These are phyloP conservation scores for Fusarium sp. DNA, from an alignment of 2,329 filamentous ascomycete genomes.

Conservation along the genomic window DNA sequence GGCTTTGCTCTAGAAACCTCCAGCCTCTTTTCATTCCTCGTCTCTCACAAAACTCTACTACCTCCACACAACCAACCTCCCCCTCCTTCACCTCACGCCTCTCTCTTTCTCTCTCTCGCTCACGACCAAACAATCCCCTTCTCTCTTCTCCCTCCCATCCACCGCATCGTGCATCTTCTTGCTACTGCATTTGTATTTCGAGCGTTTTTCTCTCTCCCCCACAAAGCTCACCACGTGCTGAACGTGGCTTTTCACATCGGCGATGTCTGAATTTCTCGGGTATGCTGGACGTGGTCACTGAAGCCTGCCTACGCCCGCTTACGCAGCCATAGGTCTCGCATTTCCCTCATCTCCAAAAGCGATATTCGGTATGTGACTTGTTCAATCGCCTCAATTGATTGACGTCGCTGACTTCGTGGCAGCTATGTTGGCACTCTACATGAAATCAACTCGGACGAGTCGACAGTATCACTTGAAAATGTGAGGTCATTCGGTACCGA, in stretches of 20 bases:
- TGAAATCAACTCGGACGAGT: slow-evolving; percentile 97
- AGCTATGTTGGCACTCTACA: slow-evolving; percentile 97
- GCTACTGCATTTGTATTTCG: slow-evolving; percentile 33
- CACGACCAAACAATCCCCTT: slow-evolving; percentile 14
- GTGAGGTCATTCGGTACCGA: slow-evolving; percentile 95
- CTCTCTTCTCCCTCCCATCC: slow-evolving; percentile 21
- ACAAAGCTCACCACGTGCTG: slow-evolving; percentile 53
- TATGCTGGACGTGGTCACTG: slow-evolving; percentile 51
- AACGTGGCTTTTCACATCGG: slow-evolving; percentile 51
- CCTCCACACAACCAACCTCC: slow-evolving; percentile 45
- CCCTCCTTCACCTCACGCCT: slow-evolving; percentile 32
- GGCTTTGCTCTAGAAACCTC: slow-evolving; percentile 40
- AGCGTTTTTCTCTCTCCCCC: slow-evolving; percentile 29
- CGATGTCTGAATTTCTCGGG: slow-evolving; percentile 72
- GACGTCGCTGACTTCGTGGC: slow-evolving; percentile 48
- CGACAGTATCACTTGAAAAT: slow-evolving; percentile 96
- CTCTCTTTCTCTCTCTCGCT: slow-evolving; percentile 14
- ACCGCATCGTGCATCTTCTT: slow-evolving; percentile 30
- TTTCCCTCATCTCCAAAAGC: slow-evolving; percentile 96
- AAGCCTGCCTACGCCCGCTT: slow-evolving; percentile 47
- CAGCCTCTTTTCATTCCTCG: slow-evolving; percentile 46
- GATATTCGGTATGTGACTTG: slow-evolving; percentile 82
- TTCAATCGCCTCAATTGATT: slow-evolving; percentile 4
- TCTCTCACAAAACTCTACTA: slow-evolving; percentile 49
- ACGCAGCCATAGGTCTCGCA: slow-evolving; percentile 75